Percentiles rank a stretch among this genome's conserved stretches.
Conservation (phyloP, 192 early-diverging fungal species). For the Gryganskiella cystojenkinii region DNA sequence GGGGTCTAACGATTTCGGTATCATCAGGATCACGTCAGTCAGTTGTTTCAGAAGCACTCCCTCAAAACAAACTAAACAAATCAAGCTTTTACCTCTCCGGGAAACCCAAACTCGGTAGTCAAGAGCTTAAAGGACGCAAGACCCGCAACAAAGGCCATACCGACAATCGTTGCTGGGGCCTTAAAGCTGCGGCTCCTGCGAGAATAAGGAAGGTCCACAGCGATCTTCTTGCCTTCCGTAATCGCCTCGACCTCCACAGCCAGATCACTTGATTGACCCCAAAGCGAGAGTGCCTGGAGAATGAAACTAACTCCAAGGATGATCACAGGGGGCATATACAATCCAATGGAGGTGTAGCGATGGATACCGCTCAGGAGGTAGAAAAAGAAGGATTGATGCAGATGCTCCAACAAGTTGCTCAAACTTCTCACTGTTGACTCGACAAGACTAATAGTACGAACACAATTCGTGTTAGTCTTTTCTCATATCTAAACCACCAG, state of each 20-base stretch:
- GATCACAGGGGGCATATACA: slow-evolving; percentile 89
- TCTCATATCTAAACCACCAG: not conserved
- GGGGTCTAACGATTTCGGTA: slow-evolving; percentile 24
- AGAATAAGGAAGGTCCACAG: slow-evolving; percentile 57
- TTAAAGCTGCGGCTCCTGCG: slow-evolving; percentile 30
- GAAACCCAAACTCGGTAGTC: slow-evolving; percentile 35
- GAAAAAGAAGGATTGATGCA: slow-evolving; percentile 98
- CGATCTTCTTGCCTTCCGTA: slow-evolving; percentile 21
- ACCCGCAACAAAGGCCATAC: slow-evolving; percentile 44
- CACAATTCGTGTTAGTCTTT: not conserved
- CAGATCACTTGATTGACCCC: slow-evolving; percentile 50
- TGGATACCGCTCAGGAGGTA: slow-evolving; percentile 88
- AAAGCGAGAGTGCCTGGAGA: slow-evolving; percentile 71
- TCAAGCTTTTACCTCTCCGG: slow-evolving; percentile 16
- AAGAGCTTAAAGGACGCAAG: slow-evolving; percentile 27
- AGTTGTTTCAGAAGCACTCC: slow-evolving; percentile 3
- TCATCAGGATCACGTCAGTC: not conserved
- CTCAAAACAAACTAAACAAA: not conserved
- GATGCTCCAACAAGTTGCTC: slow-evolving; percentile 92
- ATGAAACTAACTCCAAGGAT: slow-evolving; percentile 80
- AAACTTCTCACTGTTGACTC: slow-evolving; percentile 88
- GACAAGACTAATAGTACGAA: slow-evolving; percentile 59
- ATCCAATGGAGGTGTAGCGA: slow-evolving; percentile 87
- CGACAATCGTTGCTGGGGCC: slow-evolving; percentile 11
- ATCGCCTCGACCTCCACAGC: slow-evolving; percentile 54